Percentiles rank a stretch among this genome's conserved stretches.
Evolutionary conservation across 2,329 filamentous ascomycete genomes (phyloP).

Genomic region (Aspergillus sp.): DNA sequence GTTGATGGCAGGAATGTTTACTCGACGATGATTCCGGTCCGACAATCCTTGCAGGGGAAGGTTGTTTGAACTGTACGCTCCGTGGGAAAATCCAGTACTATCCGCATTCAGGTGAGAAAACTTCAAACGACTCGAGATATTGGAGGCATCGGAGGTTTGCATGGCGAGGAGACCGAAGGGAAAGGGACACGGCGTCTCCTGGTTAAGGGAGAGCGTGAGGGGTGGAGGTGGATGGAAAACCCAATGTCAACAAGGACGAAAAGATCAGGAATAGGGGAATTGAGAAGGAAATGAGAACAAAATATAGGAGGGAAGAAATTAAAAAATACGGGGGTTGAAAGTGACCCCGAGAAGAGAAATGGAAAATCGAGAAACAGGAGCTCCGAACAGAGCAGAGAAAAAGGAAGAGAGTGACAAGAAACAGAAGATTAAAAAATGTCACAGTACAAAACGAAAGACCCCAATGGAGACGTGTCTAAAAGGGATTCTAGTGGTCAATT

Average conservation of each 20-base stretch:
- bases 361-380: conserved; percentile 15
- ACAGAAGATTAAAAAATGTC: conserved; percentile 19
- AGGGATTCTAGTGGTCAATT: conserved; percentile 27
- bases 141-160: conserved; percentile 75
- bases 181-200: conserved; percentile 77
- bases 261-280: conserved; percentile 25
- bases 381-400: conserved; percentile 15
- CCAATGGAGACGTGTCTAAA: conserved; percentile 33
- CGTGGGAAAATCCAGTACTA: conserved; percentile 89
- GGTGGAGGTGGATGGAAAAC: conserved; percentile 6
- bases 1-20: conserved; percentile 89
- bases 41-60: conserved; percentile 71
- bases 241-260: conserved; percentile 20
- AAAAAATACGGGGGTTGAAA: conserved; percentile 13
- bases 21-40: conserved; percentile 78
- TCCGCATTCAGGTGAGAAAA: conserved; percentile 68
- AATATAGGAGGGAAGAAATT: conserved; percentile 13
- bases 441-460: conserved; percentile 23
- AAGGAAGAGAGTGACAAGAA: conserved; percentile 17
- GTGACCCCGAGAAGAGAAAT: conserved; percentile 20
- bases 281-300: conserved; percentile 9
- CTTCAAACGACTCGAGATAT: conserved; percentile 69
- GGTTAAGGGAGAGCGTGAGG: conserved; percentile 70
- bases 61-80: conserved; percentile 83
- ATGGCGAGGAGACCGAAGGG: conserved; percentile 62